Conservation (phyloP, 108 stramenopile species). For the Conticribra guillardii region DNA sequence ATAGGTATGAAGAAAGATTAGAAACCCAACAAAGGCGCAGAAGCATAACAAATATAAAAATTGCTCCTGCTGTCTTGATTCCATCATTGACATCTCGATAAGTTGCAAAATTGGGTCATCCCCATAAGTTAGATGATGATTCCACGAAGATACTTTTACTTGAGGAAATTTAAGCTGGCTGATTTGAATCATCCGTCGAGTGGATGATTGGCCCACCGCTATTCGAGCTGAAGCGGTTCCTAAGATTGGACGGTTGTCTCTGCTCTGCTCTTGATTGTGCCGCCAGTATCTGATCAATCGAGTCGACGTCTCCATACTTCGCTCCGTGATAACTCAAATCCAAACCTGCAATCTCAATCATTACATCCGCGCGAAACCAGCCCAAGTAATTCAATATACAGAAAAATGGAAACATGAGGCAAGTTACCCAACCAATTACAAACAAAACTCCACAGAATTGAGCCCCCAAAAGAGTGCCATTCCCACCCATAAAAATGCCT, state of each 20-base stretch:
- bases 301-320: conserved; percentile 10
- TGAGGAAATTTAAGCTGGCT: not conserved
- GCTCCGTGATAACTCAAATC: conserved; percentile 74
- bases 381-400: conserved; percentile 46
- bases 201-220: not conserved
- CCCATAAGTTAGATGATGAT: no score
- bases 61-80: no score
- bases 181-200: not conserved
- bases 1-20: no score
- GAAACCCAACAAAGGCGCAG: no score
- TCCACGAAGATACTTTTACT: no score
- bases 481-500: conserved; percentile 48
- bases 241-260: not conserved
- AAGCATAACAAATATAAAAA: no score
- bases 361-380: conserved; percentile 53
- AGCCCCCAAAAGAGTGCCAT: conserved; percentile 58
- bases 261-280: conserved; percentile 1
- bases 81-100: no score
- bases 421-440: conserved; percentile 74
- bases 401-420: conserved; percentile 77
- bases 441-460: conserved; percentile 73
- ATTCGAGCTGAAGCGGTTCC: conserved; percentile 14
- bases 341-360: conserved; percentile 72
- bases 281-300: conserved; percentile 13
- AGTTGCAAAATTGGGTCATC: no score